phyloP scores from a whole-genome alignment of 1,139 yeast genomes.

The Yamadazyma dushanensis region DNA sequence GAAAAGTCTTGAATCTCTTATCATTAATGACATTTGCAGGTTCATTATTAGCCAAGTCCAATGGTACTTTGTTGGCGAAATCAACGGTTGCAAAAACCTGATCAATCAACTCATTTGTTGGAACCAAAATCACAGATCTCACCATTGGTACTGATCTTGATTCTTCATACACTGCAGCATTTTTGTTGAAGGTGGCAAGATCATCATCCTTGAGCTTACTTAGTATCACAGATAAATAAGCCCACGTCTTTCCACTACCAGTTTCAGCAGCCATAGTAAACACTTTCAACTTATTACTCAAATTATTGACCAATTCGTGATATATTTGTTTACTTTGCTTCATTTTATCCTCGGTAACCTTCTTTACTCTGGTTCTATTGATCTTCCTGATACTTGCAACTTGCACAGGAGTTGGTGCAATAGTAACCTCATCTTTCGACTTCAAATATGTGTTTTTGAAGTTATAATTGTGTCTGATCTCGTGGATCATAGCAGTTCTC shows the following conservation, averaged over 20 bases:
- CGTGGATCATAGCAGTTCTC: constrained; percentile 59
- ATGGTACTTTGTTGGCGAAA: constrained; percentile 31
- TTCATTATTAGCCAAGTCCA: constrained; percentile 20
- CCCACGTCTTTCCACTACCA: constrained; percentile 95
- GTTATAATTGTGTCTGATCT: constrained; percentile 52
- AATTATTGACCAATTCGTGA: constrained; percentile 32
- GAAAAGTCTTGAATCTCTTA: constrained; percentile 21
- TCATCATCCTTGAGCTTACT: constrained; percentile 66
- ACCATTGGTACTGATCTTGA: constrained; percentile 43
- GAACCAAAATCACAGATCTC: constrained; percentile 72
- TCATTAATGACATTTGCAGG: constrained; percentile 18
- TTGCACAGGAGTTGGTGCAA: constrained; percentile 46
- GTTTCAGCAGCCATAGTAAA: constrained; percentile 94
- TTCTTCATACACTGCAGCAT: constrained; percentile 30
- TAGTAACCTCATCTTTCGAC: constrained; percentile 29
- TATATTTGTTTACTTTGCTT: constrained; percentile 24
- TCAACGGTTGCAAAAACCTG: constrained; percentile 66
- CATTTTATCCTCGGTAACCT: constrained; percentile 21
- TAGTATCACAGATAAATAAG: constrained; percentile 75
- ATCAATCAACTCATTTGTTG: constrained; percentile 84
- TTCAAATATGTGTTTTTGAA: constrained; percentile 36
- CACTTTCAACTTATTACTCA: constrained; percentile 48
- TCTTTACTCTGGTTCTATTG: constrained; percentile 31
- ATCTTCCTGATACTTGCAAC: constrained; percentile 47
- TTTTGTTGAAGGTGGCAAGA: constrained; percentile 25